Evolutionary conservation across 176 grass and related monocot genomes (phyloP).

Genomic region (Dendrocalamus sinicus): DNA sequence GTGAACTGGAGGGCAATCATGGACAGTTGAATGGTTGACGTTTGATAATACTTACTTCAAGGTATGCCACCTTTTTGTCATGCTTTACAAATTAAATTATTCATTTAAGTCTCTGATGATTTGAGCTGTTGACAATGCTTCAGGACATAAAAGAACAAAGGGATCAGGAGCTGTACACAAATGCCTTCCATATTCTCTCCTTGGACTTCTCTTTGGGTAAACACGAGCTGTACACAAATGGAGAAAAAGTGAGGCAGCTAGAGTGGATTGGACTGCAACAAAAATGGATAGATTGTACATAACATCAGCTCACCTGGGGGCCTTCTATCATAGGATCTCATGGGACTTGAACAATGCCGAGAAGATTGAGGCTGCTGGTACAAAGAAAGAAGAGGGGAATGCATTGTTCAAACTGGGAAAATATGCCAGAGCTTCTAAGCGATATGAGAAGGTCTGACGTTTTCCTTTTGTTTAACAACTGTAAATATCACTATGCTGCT

Average conservation of each 20-base stretch:
- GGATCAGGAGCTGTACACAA: too few species aligned
- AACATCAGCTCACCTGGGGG: conserved; percentile 60
- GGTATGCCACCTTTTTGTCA: conserved; percentile 37
- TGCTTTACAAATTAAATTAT: not conserved
- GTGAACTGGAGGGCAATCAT: conserved; percentile 98
- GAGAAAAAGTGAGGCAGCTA: conserved; percentile 3
- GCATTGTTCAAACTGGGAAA: conserved; percentile 81
- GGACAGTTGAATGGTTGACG: conserved; percentile 91
- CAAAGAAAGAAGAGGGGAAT: conserved; percentile 97
- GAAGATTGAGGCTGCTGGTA: conserved; percentile 80
- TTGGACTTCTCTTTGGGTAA: conserved; percentile 74
- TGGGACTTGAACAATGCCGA: conserved; percentile 95
- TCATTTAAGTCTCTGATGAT: too few species aligned
- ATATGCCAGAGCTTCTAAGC: conserved; percentile 78
- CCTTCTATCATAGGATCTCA: conserved; percentile 74
- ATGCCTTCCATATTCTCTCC: conserved; percentile 68
- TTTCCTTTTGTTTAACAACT: conserved; percentile 3
- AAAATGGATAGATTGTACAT: conserved; percentile 5
- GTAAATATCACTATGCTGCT: not conserved
- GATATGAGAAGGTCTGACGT: conserved; percentile 78
- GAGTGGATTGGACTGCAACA: not conserved
- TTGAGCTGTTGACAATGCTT: too few species aligned
- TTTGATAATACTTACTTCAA: conserved; percentile 98
- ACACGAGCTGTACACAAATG: conserved; percentile 52
- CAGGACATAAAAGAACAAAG: too few species aligned